These are phyloP conservation scores for Ochromonas danica DNA, from an alignment of 108 stramenopile species.

Conservation along the genomic window DNA sequence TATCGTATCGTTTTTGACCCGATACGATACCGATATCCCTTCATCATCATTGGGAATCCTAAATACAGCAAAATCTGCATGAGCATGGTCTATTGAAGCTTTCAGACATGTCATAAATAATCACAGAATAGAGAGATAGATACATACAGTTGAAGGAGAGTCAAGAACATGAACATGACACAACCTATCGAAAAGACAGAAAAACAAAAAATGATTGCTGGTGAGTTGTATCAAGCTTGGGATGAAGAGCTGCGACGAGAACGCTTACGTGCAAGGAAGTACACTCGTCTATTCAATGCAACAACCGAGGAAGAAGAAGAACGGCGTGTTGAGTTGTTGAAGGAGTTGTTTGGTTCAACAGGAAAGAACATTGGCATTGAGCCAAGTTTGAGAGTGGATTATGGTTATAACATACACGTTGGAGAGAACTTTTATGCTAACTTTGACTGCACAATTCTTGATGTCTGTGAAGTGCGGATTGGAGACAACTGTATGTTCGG, in stretches of 20 bases:
- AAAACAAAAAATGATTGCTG: background rate
- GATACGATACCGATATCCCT: no score
- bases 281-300: background rate
- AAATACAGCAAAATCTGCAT: no score
- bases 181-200: background rate
- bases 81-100: no score
- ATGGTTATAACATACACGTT: conserved; percentile 58
- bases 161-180: no score
- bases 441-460: conserved; percentile 64
- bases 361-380: no score
- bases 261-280: background rate
- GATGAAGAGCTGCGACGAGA: background rate
- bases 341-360: background rate
- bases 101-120: no score
- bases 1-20: no score
- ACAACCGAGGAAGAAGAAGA: background rate
- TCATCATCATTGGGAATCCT: no score
- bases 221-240: background rate
- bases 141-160: no score
- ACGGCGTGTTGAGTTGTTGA: background rate
- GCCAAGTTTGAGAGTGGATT: conserved; percentile 63
- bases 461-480: conserved; percentile 54
- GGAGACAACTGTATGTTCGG: conserved; percentile 61
- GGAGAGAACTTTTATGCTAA: conserved; percentile 65
- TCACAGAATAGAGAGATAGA: no score